Evolutionary conservation across 1,284 basidiomycete species (phyloP), one percentile per base, ranked within the genome.

Genomic region (Cutaneotrichosporon sp.): DNA sequence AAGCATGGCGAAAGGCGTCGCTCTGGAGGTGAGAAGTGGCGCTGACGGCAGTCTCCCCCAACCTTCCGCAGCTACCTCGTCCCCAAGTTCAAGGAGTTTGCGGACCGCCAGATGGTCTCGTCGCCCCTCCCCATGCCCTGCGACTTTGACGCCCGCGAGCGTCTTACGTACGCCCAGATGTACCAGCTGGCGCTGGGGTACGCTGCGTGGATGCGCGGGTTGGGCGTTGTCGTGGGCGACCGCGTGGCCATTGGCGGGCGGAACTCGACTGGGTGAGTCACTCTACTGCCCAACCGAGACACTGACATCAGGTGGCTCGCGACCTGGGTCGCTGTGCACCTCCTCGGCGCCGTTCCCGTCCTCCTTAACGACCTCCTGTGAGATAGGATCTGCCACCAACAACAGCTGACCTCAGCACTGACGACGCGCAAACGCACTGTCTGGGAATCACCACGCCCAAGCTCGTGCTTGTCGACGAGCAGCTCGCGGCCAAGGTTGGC

Each of bases 331-430:
- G 76, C 73, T 16, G 62, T 54, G 1, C 76, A 77, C 50, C 67
- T 78, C 29, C 66, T 78, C 31, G 76, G 75, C 5, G 75, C 65
- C 2, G 67, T 77, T 11, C 60, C 70, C 0, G 71, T 77, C 5
- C 68, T 67, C 49, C 61, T 78, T 18, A 78, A 77, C 55, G 69
- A 71, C 3, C 73, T 70, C 68, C 55, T 61, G 55, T 76, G 46
- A 73, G 75, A n/a, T n/a, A n/a, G n/a, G n/a, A n/a, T n/a, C 47
- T 18, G 49, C 11, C 13, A 27, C 8, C 25, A 31, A 50, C 25
- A 36, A 11, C 45, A 47, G 59, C 47, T 50, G 27, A 50, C 16
- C 18, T 5, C 25, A 50, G 47, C 47, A 50, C 47, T 16, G 47
- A 50, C 47, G 47, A 58, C 53, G 56, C 54, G 33, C 59, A 64